Base-by-base conservation (phyloP, 768 basidiomycete genomes). In the Phallus indusiatus region DNA sequence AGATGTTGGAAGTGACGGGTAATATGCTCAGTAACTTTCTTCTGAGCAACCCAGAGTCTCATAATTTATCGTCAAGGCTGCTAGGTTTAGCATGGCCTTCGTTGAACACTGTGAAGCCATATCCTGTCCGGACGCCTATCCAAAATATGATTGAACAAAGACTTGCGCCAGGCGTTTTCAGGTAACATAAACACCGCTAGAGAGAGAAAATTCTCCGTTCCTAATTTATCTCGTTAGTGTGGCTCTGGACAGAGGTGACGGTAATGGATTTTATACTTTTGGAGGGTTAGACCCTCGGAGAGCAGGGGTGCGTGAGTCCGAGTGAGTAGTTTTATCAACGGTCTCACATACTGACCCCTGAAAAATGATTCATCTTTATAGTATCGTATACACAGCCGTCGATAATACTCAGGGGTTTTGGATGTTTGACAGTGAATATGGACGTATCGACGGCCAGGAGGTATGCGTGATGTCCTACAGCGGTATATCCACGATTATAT, bases 251-350 rank as follows among this genome's bases (percentile, higher is more conserved):
- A 69, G 69, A 49, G 73, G 69, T 2, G 67, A 70, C 55, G 69
- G 69, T 54, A 64, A 67, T 6, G 71, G 72, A 11, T 75, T 74
- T 65, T 75, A 74, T 65, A 72, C 73, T 28, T 73, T 75, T 60
- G 72, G 73, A 62, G 56, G 62, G 65, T 73, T 75, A 50, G 73
- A 72, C 60, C 56, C 64, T 5, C 64, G 67, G 16, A 65, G 34
- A 52, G 51, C 51, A 16, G 18, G 58, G 7, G 50, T 16, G 14
- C 24, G 16, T 2, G 47, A 28, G 20, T 37, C 17, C 16, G 17
- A 17, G 55, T 50, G 2, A 57, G 18, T 47, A 21, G 17, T 58
- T 49, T 11, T 28, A 28, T 42, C 14, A 42, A 42, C n/a, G 28
- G 20, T 7, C 12, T 10, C 9, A 4, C 35, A 18, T 8, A 22